phyloP scores from a whole-genome alignment of 805 yeast species.

The Spathaspora passalidarum region DNA sequence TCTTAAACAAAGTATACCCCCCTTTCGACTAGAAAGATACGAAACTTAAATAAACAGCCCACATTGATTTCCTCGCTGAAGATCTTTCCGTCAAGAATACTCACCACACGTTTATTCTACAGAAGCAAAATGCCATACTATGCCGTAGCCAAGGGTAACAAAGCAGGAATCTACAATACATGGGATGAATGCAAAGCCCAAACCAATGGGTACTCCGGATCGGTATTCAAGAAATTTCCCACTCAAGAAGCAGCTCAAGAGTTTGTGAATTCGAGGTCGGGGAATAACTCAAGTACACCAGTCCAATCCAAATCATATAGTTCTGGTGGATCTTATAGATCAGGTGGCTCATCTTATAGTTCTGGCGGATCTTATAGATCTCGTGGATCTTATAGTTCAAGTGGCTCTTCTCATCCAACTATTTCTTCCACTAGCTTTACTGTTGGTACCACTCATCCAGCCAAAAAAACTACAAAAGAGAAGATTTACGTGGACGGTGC shows the following conservation, averaged over 20 bases:
- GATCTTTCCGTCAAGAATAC: neutral
- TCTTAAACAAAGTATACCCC: too few species aligned
- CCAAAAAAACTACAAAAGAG: neutral
- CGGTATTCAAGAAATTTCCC: slow-evolving; percentile 55
- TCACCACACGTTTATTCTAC: neutral
- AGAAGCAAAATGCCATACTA: slow-evolving; percentile 23
- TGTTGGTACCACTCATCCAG: neutral
- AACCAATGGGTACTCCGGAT: slow-evolving; percentile 55
- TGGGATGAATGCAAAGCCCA: slow-evolving; percentile 60
- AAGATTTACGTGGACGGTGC: slow-evolving; percentile 79
- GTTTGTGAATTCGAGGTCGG: slow-evolving; percentile 34
- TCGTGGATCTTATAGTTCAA: neutral
- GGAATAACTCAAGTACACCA: slow-evolving; percentile 8
- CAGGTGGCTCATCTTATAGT: neutral
- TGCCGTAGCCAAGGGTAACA: slow-evolving; percentile 37
- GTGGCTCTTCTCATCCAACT: neutral
- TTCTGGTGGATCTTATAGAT: neutral
- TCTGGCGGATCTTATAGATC: neutral
- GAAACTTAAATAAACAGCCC: neutral
- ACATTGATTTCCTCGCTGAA: neutral
- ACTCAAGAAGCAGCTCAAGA: slow-evolving; percentile 46
- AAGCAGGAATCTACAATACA: slow-evolving; percentile 50
- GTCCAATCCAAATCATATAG: neutral
- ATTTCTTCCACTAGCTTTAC: neutral
- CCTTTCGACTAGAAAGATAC: too few species aligned